Evolutionary conservation across 805 yeast species (phyloP), one percentile per base, ranked within the genome.

Genomic region (Blastobotrys parvus): DNA sequence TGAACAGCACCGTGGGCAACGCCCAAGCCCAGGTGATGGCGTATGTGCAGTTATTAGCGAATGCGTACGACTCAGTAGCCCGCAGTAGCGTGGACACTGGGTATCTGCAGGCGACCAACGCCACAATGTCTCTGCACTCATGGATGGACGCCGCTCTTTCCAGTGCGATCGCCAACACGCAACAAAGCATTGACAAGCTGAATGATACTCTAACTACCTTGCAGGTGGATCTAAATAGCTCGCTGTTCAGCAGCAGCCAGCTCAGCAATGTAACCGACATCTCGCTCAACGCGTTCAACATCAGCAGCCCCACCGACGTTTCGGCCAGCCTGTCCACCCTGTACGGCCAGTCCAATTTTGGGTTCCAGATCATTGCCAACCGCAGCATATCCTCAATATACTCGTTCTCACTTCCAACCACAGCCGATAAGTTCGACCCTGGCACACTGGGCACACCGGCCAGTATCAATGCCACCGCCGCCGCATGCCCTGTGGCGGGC

Each of bases 371-470:
- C 10, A 25, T 25, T 11, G 29, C 29, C 7, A 25, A 25, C 29
- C 29, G 11, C 11, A 25, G 7, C 29, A 25, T 25, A 25, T 25
- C 11, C 29, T 8, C 10, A 7, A 25, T 25, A 7, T 7, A 25
- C 29, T 25, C 29, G 7, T 11, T 25, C 29, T 8, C 10, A 8
- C 29, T 25, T 7, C 29, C 29, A 25, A 25, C 29, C 7, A 11
- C 7, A 25, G 7, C 11, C 11, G 29, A 25, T 8, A 25, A 25
- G 29, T 39, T 43, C 33, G 45, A 45, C 23, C 41, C 36, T n/a
- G n/a, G n/a, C n/a, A n/a, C n/a, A n/a, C n/a, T n/a, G n/a, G n/a
- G n/a, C n/a, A n/a, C n/a, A n/a, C n/a, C n/a, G n/a, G n/a, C n/a
- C n/a, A n/a, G n/a, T n/a, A n/a, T n/a, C n/a, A n/a, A n/a, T n/a